Percentiles rank a stretch among this genome's conserved stretches.
Evolutionary conservation across 495 filamentous ascomycete genomes (phyloP).

Genomic region (Tuber melanosporum): DNA sequence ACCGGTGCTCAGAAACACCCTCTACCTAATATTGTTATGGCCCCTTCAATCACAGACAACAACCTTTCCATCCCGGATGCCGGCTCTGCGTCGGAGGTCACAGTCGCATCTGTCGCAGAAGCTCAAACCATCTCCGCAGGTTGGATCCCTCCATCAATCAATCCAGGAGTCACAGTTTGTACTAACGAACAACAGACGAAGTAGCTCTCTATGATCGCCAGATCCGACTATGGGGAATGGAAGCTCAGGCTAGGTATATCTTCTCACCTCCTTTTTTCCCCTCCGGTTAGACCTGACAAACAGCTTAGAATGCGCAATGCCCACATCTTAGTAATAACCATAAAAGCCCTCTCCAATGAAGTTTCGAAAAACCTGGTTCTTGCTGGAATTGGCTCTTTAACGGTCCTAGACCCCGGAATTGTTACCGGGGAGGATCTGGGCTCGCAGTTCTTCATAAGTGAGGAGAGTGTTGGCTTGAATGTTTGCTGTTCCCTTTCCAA

Average conservation of each 20-base stretch:
- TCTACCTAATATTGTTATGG: constrained; percentile 19
- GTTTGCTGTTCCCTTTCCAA: constrained; percentile 49
- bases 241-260: constrained; percentile 73
- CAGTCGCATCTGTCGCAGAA: constrained; percentile 20
- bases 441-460: constrained; percentile 78
- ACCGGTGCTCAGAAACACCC: constrained; percentile 6
- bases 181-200: constrained; percentile 58
- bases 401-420: constrained; percentile 71
- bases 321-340: constrained; percentile 80
- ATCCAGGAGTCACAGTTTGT: neutral
- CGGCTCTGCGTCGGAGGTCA: constrained; percentile 11
- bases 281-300: constrained; percentile 3
- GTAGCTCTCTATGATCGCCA: constrained; percentile 97
- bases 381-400: constrained; percentile 85
- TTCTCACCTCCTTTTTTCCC: neutral
- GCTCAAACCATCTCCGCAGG: constrained; percentile 38
- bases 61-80: constrained; percentile 19
- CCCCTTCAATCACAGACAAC: constrained; percentile 16
- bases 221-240: constrained; percentile 95
- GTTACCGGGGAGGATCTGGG: constrained; percentile 78
- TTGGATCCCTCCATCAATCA: constrained; percentile 5
- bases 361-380: constrained; percentile 96
- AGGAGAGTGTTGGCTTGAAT: constrained; percentile 66
- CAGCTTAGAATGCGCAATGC: constrained; percentile 68
- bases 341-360: constrained; percentile 87